Conservation (phyloP, 495 filamentous ascomycete genomes). For the Cercophora newfieldiana region DNA sequence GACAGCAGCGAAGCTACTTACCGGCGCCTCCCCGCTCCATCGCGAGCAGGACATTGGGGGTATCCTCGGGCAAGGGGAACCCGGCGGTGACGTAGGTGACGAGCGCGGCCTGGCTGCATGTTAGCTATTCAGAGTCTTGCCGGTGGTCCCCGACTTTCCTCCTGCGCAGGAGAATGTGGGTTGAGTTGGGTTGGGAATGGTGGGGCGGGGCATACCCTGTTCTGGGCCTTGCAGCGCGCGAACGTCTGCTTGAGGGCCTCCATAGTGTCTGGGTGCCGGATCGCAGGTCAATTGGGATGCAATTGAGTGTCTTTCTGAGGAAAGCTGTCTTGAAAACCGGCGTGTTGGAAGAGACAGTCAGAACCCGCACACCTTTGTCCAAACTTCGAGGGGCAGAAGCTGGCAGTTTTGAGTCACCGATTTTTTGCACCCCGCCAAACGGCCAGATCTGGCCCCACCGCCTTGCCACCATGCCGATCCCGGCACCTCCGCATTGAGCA, state of each 20-base stretch:
- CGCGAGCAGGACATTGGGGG: conserved; percentile 78
- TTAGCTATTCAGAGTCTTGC: conserved; percentile 14
- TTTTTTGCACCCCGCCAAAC: conserved; percentile 2
- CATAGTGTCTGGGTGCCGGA: conserved; percentile 39
- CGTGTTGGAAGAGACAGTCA: not conserved
- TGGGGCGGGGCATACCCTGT: conserved; percentile 55
- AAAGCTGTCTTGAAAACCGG: not conserved
- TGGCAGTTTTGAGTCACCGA: conserved; percentile 15
- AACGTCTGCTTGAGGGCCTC: conserved; percentile 86
- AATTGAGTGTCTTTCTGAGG: not conserved
- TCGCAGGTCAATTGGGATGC: conserved; percentile 19
- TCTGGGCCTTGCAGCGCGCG: conserved; percentile 77
- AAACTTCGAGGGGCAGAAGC: not conserved
- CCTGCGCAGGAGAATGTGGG: not conserved
- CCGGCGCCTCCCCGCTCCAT: conserved; percentile 94
- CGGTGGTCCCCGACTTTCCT: not conserved
- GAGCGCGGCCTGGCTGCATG: conserved; percentile 61
- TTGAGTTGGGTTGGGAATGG: conserved; percentile 13
- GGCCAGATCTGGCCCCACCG: conserved; percentile 4
- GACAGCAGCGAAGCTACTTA: conserved; percentile 41
- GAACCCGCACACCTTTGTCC: not conserved
- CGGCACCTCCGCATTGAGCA: not conserved
- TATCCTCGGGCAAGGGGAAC: conserved; percentile 80
- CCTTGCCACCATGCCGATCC: conserved; percentile 13
- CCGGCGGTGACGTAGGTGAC: conserved; percentile 97